These are phyloP conservation scores for Secale cereale DNA, from an alignment of 176 grass and related monocot species.

Conservation along the genomic window DNA sequence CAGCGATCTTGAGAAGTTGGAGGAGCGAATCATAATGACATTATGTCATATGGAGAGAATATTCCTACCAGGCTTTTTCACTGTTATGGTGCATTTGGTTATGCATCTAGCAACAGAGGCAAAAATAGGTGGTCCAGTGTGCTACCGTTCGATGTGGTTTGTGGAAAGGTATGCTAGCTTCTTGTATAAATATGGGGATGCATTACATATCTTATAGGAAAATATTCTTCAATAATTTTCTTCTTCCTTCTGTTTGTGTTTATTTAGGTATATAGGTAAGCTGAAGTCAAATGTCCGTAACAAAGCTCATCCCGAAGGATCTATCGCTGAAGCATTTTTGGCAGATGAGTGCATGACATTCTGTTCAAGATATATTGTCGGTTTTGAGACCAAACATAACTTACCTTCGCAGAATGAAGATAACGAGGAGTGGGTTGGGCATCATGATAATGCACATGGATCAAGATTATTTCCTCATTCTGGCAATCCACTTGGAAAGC, in stretches of 20 bases:
- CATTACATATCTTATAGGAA: neutral
- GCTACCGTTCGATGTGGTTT: neutral
- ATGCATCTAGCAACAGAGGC: neutral
- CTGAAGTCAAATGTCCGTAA: neutral
- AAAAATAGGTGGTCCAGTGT: neutral
- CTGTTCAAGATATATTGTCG: neutral
- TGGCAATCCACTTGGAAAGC: conserved; percentile 3
- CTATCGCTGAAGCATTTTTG: neutral
- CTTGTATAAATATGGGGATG: neutral
- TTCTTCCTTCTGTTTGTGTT: neutral
- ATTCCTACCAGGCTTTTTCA: neutral
- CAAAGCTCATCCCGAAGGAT: neutral
- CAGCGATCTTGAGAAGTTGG: neutral
- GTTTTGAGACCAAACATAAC: neutral
- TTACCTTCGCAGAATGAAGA: neutral
- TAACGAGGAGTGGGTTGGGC: neutral
- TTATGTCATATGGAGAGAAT: neutral
- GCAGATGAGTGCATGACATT: neutral
- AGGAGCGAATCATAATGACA: neutral
- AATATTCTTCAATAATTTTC: neutral
- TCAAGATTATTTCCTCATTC: neutral
- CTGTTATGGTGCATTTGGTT: neutral
- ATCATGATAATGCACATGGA: neutral
- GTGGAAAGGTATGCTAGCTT: neutral
- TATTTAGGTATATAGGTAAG: neutral